These are phyloP conservation scores for Singerocomus inundabilis DNA, from an alignment of 1,284 basidiomycete genomes.

Conservation along the genomic window DNA sequence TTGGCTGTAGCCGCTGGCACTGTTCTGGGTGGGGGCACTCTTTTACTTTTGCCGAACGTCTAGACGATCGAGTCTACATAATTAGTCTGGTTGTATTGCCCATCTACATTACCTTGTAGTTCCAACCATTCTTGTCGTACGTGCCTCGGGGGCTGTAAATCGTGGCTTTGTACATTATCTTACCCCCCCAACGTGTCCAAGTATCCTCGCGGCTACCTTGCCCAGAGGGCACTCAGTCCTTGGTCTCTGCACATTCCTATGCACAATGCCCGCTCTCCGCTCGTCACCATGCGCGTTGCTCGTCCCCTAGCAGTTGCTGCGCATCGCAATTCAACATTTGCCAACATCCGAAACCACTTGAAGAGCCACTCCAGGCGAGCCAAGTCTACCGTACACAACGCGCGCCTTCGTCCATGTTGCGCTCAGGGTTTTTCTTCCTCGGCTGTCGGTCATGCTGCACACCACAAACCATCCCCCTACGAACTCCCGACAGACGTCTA, in stretches of 20 bases:
- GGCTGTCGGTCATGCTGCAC: constrained; percentile 1
- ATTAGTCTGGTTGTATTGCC: background rate
- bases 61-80: constrained; percentile 19
- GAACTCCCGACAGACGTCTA: constrained; percentile 28
- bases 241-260: constrained; percentile 6
- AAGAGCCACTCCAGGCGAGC: constrained; percentile 13
- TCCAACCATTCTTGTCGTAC: no score
- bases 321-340: constrained; percentile 24
- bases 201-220: background rate
- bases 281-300: constrained; percentile 2
- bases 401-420: background rate
- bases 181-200: no score
- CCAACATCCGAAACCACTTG: constrained; percentile 34
- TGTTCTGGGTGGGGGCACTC: constrained; percentile 44
- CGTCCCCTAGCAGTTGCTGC: constrained; percentile 6
- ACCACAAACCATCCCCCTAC: constrained; percentile 15
- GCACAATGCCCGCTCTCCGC: constrained; percentile 12
- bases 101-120: no score
- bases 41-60: constrained; percentile 53
- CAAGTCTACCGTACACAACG: background rate
- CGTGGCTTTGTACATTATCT: constrained; percentile 24
- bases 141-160: background rate
- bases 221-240: background rate
- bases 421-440: constrained; percentile 20
- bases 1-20: constrained; percentile 47